These are phyloP conservation scores for Stagonosporopsis cucurbitacearum DNA, from an alignment of 2,329 filamentous ascomycete genomes.

Conservation along the genomic window DNA sequence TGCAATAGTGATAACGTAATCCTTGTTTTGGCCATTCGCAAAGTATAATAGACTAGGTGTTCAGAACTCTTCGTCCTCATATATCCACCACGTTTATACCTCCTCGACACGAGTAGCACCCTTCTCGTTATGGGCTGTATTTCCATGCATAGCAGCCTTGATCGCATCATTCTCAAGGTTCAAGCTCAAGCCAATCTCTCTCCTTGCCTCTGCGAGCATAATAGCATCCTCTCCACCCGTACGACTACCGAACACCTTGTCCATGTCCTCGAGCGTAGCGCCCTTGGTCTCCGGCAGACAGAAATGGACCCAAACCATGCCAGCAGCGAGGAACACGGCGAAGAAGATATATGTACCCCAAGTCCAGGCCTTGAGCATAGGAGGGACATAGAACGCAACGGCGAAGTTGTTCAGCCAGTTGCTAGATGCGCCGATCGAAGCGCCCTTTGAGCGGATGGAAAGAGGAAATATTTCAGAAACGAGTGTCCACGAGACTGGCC, in stretches of 20 bases:
- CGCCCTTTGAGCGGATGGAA: slow-evolving; percentile 47
- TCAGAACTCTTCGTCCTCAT: background rate
- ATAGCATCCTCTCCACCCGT: slow-evolving; percentile 39
- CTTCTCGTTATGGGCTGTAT: slow-evolving; percentile 26
- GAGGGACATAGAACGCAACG: slow-evolving; percentile 44
- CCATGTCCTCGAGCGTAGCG: slow-evolving; percentile 39
- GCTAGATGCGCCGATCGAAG: slow-evolving; percentile 44
- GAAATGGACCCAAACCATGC: slow-evolving; percentile 37
- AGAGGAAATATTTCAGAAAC: slow-evolving; percentile 47
- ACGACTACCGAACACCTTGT: slow-evolving; percentile 34
- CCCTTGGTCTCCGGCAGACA: slow-evolving; percentile 39
- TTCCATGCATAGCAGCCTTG: slow-evolving; percentile 27
- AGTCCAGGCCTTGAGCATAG: slow-evolving; percentile 43
- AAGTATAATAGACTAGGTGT: too few species aligned
- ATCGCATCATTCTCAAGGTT: slow-evolving; percentile 31
- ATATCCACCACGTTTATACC: slow-evolving; percentile 10
- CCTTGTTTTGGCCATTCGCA: too few species aligned
- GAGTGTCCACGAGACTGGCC: slow-evolving; percentile 37
- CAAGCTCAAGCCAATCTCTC: slow-evolving; percentile 35
- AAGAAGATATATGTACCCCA: slow-evolving; percentile 52
- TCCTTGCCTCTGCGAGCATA: slow-evolving; percentile 33
- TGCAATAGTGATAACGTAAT: too few species aligned
- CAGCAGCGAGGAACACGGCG: slow-evolving; percentile 35
- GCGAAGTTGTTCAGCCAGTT: slow-evolving; percentile 52
- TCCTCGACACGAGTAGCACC: slow-evolving; percentile 23